Base-by-base conservation (phyloP, 371 early-diverging fungal genomes). In the Mortierella polycephala region DNA sequence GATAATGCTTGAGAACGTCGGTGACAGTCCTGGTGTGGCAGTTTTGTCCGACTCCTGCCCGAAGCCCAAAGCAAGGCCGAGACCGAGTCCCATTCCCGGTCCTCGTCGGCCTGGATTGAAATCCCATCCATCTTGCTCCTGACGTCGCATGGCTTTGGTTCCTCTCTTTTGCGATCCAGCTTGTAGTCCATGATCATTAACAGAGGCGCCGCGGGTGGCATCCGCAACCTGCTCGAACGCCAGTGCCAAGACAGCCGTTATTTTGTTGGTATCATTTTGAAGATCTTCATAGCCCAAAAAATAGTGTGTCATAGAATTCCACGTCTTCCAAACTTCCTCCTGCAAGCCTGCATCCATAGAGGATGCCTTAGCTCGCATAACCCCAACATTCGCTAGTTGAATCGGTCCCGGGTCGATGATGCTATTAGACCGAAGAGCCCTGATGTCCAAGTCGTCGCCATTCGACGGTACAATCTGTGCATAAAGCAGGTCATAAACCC, bases 401-500 rank as follows among this genome's bases (percentile, higher is more conserved):
- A 77, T 68, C 12, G 77, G 77, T 11, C 77, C 77, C n/a, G 47
- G 30, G 18, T 51, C 53, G 64, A 71, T 7, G 18, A 71, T 76
- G 21, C 51, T 58, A 44, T 76, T 63, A 41, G 16, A 47, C 1
- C 63, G 64, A 18, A 53, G 18, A 8, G 16, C 5, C 7, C 11
- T 18, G 18, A 18, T 5, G 50, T 37, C 55, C 47, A 23, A 11
- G 3, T 53, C 46, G 10, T 47, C 23, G 39, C 39, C 30, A 16
- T 44, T 14, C 20, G 39, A 12, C 6, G 39, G 12, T 12, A 44
- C 58, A 12, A 67, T 60, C 47, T 60, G 72, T n/a, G 69, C 60
- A 44, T 64, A 77, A 13, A 77, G 61, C 44, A 77, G 49, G 50
- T 77, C 77, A 30, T 77, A 77, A 13, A 77, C 72, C 8, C 77